Evolutionary conservation across 495 filamentous ascomycete species (phyloP).

Genomic region (Paragyromitra xinjiangensis): DNA sequence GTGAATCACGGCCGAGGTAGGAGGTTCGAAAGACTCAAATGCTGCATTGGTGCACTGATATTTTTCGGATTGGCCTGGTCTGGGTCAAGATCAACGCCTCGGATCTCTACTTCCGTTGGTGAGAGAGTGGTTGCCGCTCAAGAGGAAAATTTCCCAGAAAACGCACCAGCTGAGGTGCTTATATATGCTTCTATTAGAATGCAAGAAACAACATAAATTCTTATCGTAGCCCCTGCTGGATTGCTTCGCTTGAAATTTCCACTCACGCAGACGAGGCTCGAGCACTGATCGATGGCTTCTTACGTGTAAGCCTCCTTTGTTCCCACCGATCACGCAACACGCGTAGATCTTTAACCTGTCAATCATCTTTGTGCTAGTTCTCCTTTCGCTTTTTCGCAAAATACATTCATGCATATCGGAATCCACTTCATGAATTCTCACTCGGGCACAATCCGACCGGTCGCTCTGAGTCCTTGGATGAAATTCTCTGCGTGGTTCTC

Average conservation of each 20-base stretch:
- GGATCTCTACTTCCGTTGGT: slow-evolving; percentile 19
- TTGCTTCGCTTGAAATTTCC: slow-evolving; percentile 45
- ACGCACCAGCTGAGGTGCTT: slow-evolving; percentile 12
- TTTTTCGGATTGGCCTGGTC: slow-evolving; percentile 18
- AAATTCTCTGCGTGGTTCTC: neutral
- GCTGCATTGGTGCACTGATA: neutral
- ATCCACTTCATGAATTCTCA: slow-evolving; percentile 44
- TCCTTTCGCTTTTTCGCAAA: slow-evolving; percentile 20
- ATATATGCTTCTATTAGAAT: slow-evolving; percentile 27
- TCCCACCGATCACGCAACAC: slow-evolving; percentile 23
- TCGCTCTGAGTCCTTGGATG: slow-evolving; percentile 4
- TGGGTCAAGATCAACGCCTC: slow-evolving; percentile 21
- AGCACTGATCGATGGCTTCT: slow-evolving; percentile 34
- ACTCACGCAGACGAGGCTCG: slow-evolving; percentile 45
- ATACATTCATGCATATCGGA: slow-evolving; percentile 41
- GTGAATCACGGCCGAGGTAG: neutral
- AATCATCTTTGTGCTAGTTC: neutral
- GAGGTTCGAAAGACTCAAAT: slow-evolving; percentile 7
- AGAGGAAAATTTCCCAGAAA: slow-evolving; percentile 10
- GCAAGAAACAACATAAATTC: slow-evolving; percentile 35
- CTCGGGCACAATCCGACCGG: slow-evolving; percentile 29
- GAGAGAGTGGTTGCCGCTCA: slow-evolving; percentile 33
- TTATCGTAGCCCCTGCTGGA: slow-evolving; percentile 30
- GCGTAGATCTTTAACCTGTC: neutral
- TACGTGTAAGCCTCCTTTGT: slow-evolving; percentile 19